These are phyloP conservation scores for Rhynchosporium secalis DNA, from an alignment of 2,329 filamentous ascomycete species.

Conservation along the genomic window DNA sequence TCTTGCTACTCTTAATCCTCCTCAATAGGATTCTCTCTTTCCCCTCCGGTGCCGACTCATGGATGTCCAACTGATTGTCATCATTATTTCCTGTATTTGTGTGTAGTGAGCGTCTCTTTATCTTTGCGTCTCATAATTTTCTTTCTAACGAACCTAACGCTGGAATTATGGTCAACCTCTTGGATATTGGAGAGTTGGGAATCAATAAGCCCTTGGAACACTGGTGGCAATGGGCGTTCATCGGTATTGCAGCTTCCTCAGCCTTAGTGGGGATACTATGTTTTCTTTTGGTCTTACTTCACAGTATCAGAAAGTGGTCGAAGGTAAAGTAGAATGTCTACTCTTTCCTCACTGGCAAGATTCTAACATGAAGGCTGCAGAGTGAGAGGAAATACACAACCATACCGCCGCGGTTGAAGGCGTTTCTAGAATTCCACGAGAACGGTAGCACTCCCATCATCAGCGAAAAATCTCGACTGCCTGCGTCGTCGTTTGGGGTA, in stretches of 20 bases:
- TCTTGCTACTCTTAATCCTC: background rate
- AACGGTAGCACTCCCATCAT: background rate
- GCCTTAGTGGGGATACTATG: slow-evolving; percentile 8
- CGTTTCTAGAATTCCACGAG: slow-evolving; percentile 10
- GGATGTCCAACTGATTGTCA: background rate
- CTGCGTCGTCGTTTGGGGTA: slow-evolving; percentile 10
- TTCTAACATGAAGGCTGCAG: background rate
- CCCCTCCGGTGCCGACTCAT: background rate
- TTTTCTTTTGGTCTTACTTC: slow-evolving; percentile 5
- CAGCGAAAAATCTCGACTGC: slow-evolving; percentile 9
- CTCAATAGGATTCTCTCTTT: background rate
- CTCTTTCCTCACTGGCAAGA: background rate
- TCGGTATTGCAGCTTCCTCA: slow-evolving; percentile 11
- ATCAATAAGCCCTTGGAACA: slow-evolving; percentile 11
- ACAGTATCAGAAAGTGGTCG: slow-evolving; percentile 3
- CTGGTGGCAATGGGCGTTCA: slow-evolving; percentile 16
- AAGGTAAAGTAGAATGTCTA: background rate
- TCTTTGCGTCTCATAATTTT: background rate
- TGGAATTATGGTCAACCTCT: slow-evolving; percentile 8
- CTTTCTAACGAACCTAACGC: background rate
- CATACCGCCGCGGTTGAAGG: slow-evolving; percentile 7
- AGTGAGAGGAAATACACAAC: slow-evolving; percentile 8
- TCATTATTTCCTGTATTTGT: slow-evolving; percentile 5
- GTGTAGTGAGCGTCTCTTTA: slow-evolving; percentile 1
- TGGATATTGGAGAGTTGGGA: slow-evolving; percentile 7